These are phyloP conservation scores for Fraxinus nigra DNA, from an alignment of 305 asterid species.

Conservation along the genomic window DNA sequence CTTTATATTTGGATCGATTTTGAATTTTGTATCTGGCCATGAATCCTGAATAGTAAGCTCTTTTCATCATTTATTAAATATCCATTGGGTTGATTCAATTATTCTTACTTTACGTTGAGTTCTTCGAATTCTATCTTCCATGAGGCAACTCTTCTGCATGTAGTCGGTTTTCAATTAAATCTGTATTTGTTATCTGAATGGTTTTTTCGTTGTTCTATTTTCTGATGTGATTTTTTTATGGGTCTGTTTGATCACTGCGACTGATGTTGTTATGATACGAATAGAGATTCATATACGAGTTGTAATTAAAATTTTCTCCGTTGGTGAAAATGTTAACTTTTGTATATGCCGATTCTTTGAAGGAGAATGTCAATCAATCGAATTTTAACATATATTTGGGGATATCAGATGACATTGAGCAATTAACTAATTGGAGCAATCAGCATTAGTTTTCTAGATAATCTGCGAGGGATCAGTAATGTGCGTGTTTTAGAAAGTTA, in stretches of 20 bases:
- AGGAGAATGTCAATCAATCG: neutral
- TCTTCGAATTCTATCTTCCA: neutral
- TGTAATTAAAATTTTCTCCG: neutral
- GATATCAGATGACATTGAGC: neutral
- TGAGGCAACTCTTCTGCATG: slow-evolving; percentile 1
- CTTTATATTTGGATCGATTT: neutral
- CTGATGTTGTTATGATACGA: slow-evolving; percentile 11
- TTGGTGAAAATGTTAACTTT: neutral
- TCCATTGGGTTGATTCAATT: neutral
- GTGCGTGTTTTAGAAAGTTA: neutral
- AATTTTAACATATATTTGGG: neutral
- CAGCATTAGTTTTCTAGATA: neutral
- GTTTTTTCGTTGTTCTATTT: neutral
- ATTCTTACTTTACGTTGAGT: neutral
- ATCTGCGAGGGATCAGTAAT: neutral
- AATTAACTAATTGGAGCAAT: slow-evolving; percentile 10
- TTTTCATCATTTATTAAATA: neutral
- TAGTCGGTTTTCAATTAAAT: neutral
- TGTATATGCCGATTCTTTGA: neutral
- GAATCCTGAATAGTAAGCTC: slow-evolving; percentile 72
- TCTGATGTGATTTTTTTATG: neutral
- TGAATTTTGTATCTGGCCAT: slow-evolving; percentile 28
- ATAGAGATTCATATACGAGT: neutral
- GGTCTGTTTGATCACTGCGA: slow-evolving; percentile 17
- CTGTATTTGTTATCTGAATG: neutral